Conservation (phyloP, 768 basidiomycete genomes). For the Tylopilus subfusipes region DNA sequence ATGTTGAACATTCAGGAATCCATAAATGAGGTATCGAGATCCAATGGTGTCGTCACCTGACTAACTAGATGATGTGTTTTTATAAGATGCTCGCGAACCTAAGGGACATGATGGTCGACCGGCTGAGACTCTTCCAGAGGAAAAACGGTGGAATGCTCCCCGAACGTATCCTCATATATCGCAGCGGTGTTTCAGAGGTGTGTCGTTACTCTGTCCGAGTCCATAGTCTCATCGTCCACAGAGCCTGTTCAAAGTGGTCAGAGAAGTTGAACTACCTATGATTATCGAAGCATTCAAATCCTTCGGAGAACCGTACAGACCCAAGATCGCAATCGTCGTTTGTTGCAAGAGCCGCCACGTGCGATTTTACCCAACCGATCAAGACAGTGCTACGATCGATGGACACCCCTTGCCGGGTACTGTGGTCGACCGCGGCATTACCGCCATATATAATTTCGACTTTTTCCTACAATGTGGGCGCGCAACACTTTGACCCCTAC, state of each 20-base stretch:
- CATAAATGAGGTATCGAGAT: neutral
- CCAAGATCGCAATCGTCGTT: neutral
- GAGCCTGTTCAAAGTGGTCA: neutral
- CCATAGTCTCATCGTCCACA: neutral
- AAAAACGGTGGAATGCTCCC: neutral
- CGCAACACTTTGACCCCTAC: neutral
- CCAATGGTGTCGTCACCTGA: neutral
- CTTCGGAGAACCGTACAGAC: neutral
- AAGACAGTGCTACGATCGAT: neutral
- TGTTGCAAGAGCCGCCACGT: neutral
- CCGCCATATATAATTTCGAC: neutral
- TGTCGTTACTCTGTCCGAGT: neutral
- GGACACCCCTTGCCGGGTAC: neutral
- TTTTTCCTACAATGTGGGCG: neutral
- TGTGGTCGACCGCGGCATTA: neutral
- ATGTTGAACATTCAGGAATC: neutral
- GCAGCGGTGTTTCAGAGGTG: neutral
- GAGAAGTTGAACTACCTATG: neutral
- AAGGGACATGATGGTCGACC: neutral
- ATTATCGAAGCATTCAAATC: neutral
- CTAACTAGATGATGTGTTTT: neutral
- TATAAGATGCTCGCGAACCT: neutral
- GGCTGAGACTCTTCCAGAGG: neutral
- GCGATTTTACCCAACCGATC: neutral
- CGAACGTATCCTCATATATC: neutral